Conservation (phyloP, 306 rosid genomes). For the Fagus sylvatica region DNA sequence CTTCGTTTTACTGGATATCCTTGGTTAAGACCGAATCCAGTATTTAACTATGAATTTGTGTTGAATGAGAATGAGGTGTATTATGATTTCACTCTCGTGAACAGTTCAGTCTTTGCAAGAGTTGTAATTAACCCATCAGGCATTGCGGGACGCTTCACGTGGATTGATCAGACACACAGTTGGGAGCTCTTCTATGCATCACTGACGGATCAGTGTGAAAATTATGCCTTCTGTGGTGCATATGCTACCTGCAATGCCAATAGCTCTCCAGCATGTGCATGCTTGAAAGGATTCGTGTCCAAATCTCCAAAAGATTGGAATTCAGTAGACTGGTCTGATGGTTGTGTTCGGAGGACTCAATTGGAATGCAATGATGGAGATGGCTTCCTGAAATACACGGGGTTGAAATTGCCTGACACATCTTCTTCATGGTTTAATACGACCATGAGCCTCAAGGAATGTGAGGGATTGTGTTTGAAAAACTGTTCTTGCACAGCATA, state of each 20-base stretch:
- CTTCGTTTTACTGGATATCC: conserved; percentile 6
- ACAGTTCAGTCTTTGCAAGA: conserved; percentile 19
- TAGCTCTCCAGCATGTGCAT: conserved; percentile 18
- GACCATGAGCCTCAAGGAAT: conserved; percentile 23
- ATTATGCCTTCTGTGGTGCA: conserved; percentile 27
- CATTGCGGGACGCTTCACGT: conserved; percentile 14
- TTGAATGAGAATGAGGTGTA: conserved; percentile 24
- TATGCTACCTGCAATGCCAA: conserved; percentile 17
- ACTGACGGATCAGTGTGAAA: conserved; percentile 23
- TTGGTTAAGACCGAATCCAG: background rate
- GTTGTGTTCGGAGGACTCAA: conserved; percentile 23
- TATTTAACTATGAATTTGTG: conserved; percentile 11
- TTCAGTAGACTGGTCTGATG: conserved; percentile 19
- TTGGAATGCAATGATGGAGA: conserved; percentile 25
- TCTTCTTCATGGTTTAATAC: conserved; percentile 36
- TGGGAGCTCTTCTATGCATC: conserved; percentile 13
- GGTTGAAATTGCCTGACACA: conserved; percentile 32
- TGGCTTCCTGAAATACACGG: conserved; percentile 6
- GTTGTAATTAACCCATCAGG: conserved; percentile 6
- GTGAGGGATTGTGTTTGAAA: conserved; percentile 28
- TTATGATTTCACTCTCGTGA: background rate
- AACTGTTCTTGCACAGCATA: conserved; percentile 41
- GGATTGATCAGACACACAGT: conserved; percentile 2
- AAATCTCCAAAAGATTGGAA: background rate
- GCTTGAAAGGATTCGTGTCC: conserved; percentile 22